Percentiles rank a stretch among this genome's conserved stretches.
These are phyloP conservation scores for Bipolaris gigantea DNA, from an alignment of 2,329 filamentous ascomycete species.

Conservation along the genomic window DNA sequence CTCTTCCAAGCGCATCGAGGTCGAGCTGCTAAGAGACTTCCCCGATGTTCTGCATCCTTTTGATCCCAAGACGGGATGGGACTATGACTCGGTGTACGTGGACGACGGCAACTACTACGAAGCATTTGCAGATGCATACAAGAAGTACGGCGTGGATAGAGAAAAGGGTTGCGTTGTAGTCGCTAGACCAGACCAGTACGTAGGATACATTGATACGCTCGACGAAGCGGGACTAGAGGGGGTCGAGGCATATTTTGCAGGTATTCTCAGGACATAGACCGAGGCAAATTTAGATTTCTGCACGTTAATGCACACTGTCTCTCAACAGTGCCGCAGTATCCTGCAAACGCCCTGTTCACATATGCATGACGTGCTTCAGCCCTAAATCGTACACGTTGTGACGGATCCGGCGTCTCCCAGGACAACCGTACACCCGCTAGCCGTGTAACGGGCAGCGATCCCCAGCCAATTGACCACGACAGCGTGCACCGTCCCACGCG, in stretches of 20 bases:
- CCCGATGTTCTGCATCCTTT: constrained; percentile 50
- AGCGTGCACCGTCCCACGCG: constrained; percentile 2
- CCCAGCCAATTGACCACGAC: constrained; percentile 4
- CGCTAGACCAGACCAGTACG: constrained; percentile 69
- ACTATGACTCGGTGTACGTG: constrained; percentile 51
- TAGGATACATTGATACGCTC: constrained; percentile 51
- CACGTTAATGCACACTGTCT: neutral
- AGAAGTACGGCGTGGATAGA: constrained; percentile 60
- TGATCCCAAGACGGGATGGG: constrained; percentile 44
- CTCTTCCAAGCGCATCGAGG: constrained; percentile 52
- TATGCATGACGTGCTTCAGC: constrained; percentile 3
- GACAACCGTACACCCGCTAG: constrained; percentile 1
- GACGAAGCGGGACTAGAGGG: constrained; percentile 35
- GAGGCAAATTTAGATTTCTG: neutral
- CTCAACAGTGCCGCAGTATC: neutral
- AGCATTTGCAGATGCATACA: constrained; percentile 53
- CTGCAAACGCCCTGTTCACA: constrained; percentile 10
- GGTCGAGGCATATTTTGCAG: constrained; percentile 38
- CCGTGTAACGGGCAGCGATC: neutral
- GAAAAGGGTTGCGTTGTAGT: constrained; percentile 61
- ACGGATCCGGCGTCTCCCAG: neutral
- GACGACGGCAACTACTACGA: constrained; percentile 51
- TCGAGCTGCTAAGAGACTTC: constrained; percentile 48
- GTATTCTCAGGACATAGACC: constrained; percentile 27
- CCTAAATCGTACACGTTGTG: constrained; percentile 4